Conservation (phyloP, 148 eudicot genomes). For the Simmondsia chinensis region DNA sequence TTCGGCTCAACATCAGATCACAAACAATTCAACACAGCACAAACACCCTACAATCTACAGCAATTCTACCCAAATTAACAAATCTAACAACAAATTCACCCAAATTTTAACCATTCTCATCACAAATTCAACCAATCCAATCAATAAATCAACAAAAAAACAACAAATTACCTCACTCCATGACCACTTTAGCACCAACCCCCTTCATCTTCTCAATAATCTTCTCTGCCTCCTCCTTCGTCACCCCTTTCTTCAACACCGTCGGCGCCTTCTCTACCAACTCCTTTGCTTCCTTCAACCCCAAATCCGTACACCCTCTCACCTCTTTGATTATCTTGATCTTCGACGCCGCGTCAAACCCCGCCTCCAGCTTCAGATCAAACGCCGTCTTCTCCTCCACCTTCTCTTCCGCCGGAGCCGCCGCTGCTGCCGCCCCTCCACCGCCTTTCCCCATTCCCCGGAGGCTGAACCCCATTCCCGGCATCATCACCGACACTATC, state of each 20-base stretch:
- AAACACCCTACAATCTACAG: no score
- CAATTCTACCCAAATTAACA: no score
- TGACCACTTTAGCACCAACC: conserved; percentile 64
- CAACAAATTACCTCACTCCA: conserved; percentile 64
- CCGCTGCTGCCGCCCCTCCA: conserved; percentile 19
- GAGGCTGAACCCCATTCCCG: conserved; percentile 78
- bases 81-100: no score
- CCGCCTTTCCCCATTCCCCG: conserved; percentile 10
- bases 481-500: conserved; percentile 76
- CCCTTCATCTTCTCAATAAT: conserved; percentile 83
- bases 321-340: conserved; percentile 94
- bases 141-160: no score
- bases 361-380: conserved; percentile 87
- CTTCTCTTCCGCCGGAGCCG: conserved; percentile 33
- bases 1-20: no score
- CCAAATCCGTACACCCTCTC: conserved; percentile 73
- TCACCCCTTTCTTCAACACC: conserved; percentile 71
- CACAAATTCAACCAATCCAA: no score
- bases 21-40: no score
- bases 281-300: conserved; percentile 93
- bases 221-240: conserved; percentile 88
- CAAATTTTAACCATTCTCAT: no score
- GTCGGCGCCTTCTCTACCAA: conserved; percentile 94
- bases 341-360: conserved; percentile 62
- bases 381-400: conserved; percentile 67